Evolutionary conservation across 83 land plant species (phyloP).

Genomic region (Thuja plicata): DNA sequence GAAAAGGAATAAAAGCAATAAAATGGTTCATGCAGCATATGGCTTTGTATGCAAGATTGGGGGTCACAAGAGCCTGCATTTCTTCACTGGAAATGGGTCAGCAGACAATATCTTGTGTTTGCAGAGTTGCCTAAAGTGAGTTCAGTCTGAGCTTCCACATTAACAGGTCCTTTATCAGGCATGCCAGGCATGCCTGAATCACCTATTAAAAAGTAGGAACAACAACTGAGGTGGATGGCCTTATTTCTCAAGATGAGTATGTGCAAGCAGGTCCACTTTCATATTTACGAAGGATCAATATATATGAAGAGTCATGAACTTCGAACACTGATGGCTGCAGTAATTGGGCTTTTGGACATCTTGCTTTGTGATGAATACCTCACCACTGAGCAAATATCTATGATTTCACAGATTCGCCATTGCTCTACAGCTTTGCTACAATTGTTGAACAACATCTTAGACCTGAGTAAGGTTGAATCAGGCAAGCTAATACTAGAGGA

Average conservation of each 20-base stretch:
- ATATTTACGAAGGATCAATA: slow-evolving; percentile 42
- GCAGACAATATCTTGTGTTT: slow-evolving; percentile 92
- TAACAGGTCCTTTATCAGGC: slow-evolving; percentile 26
- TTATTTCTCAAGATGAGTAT: slow-evolving; percentile 33
- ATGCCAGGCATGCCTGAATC: slow-evolving; percentile 35
- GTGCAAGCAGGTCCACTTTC: slow-evolving; percentile 73
- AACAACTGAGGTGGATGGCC: slow-evolving; percentile 30
- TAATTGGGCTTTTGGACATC: slow-evolving; percentile 84
- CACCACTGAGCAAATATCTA: slow-evolving; percentile 66
- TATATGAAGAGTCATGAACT: slow-evolving; percentile 84
- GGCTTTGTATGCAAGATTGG: slow-evolving; percentile 51
- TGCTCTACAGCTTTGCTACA: slow-evolving; percentile 78
- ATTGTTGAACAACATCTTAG: slow-evolving; percentile 79
- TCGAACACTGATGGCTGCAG: slow-evolving; percentile 92
- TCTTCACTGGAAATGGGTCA: slow-evolving; percentile 96
- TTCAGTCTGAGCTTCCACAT: slow-evolving; percentile 35
- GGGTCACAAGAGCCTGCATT: slow-evolving; percentile 80
- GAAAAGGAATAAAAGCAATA: slow-evolving; percentile 85
- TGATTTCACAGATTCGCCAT: slow-evolving; percentile 71
- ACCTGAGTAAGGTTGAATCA: slow-evolving; percentile 92
- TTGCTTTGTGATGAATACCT: slow-evolving; percentile 71
- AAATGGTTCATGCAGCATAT: slow-evolving; percentile 84
- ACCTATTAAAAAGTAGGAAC: slow-evolving; percentile 76
- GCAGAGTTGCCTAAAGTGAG: slow-evolving; percentile 85
- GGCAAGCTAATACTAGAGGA: no score